These are phyloP conservation scores for Rheum nobile DNA, from an alignment of 148 eudicot genomes.

Conservation along the genomic window DNA sequence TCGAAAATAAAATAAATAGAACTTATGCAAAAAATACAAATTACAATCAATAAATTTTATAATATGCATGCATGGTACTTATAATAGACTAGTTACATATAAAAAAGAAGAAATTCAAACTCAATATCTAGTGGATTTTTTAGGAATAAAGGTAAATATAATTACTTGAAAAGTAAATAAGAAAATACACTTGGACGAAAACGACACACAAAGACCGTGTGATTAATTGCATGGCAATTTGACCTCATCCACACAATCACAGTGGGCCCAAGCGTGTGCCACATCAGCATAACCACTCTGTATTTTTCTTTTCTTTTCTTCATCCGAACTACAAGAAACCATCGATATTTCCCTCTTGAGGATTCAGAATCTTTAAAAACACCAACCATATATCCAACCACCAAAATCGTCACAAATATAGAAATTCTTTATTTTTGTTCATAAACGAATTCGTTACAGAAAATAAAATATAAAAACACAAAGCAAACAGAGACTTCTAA, in stretches of 20 bases:
- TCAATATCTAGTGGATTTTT: no score
- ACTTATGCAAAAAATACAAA: no score
- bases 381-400: background rate
- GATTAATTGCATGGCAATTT: background rate
- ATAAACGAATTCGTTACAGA: background rate
- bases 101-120: no score
- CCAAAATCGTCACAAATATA: background rate
- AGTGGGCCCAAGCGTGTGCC: background rate
- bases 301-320: background rate
- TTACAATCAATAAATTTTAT: no score
- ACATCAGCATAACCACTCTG: constrained; percentile 1
- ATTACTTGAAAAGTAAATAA: no score
- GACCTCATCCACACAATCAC: background rate
- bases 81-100: no score
- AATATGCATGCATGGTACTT: no score
- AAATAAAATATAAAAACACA: background rate
- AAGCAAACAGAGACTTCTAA: background rate
- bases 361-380: background rate
- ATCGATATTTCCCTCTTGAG: background rate
- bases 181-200: background rate
- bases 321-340: background rate
- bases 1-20: no score
- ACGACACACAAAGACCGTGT: background rate
- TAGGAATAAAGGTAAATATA: no score
- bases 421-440: background rate